These are phyloP conservation scores for Knufia fluminis DNA, from an alignment of 2,329 filamentous ascomycete species.

Conservation along the genomic window DNA sequence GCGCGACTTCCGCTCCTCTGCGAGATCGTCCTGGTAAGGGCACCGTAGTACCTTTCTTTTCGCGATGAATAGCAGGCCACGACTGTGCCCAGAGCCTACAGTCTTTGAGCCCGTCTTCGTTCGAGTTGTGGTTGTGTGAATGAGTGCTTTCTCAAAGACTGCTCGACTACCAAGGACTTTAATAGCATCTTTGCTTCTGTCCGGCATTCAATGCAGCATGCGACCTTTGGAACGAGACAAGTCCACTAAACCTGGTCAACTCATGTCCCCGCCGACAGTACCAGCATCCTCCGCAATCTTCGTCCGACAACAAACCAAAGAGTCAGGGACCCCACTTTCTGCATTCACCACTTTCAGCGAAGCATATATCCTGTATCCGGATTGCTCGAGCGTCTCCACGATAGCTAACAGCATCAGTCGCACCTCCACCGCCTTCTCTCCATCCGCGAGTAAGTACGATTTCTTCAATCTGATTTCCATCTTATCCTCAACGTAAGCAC, in stretches of 20 bases:
- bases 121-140: no score
- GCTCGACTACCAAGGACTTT: neutral
- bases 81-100: no score
- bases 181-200: neutral
- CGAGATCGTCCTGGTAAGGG: no score
- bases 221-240: neutral
- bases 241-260: neutral
- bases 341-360: neutral
- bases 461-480: neutral
- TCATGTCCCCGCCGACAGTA: neutral
- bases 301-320: neutral
- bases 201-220: neutral
- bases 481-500: neutral
- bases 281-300: neutral
- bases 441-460: neutral
- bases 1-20: no score
- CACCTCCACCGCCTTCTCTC: neutral
- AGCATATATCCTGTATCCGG: conserved; percentile 1
- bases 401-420: conserved; percentile 1
- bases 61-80: no score
- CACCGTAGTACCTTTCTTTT: no score
- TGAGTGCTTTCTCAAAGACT: no score
- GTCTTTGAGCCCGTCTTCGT: no score
- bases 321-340: neutral
- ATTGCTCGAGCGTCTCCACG: neutral